Conservation (phyloP, 2,329 filamentous ascomycete species). For the Xylaria arbuscula region DNA sequence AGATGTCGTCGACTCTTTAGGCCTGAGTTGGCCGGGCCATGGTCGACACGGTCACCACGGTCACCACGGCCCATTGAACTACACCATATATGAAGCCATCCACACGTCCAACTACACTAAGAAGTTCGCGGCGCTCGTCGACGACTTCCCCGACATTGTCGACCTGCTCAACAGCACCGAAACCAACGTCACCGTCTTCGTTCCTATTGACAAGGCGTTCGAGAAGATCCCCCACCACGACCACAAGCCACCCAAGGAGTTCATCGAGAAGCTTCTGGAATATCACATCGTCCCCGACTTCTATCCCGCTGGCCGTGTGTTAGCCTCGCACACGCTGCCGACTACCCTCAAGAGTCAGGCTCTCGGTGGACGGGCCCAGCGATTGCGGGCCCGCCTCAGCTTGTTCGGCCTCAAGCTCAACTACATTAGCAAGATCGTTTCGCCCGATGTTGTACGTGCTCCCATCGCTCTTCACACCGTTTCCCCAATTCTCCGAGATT, state of each 20-base stretch:
- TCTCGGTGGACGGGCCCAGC: conserved; percentile 75
- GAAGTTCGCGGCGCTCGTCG: conserved; percentile 79
- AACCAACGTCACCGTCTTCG: conserved; percentile 83
- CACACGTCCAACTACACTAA: conserved; percentile 79
- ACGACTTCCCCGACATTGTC: conserved; percentile 77
- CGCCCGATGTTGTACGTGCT: conserved; percentile 72
- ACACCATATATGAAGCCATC: conserved; percentile 85
- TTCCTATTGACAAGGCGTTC: conserved; percentile 82
- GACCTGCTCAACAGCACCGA: conserved; percentile 78
- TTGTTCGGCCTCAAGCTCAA: conserved; percentile 76
- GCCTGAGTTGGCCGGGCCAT: conserved; percentile 31
- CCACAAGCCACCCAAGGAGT: conserved; percentile 74
- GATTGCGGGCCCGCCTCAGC: conserved; percentile 74
- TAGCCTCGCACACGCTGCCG: conserved; percentile 78
- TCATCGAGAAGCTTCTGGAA: conserved; percentile 73
- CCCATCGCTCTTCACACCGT: background rate
- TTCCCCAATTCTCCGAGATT: background rate
- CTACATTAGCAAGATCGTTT: conserved; percentile 78
- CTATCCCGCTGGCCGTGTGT: conserved; percentile 73
- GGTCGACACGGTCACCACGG: conserved; percentile 21
- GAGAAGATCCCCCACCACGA: conserved; percentile 64
- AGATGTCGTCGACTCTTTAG: conserved; percentile 33
- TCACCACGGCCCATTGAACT: conserved; percentile 60
- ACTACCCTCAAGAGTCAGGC: conserved; percentile 69
- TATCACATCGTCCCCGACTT: conserved; percentile 80